Evolutionary conservation across 306 rosid genomes (phyloP).

Genomic region (Elaeagnus macrophylla): DNA sequence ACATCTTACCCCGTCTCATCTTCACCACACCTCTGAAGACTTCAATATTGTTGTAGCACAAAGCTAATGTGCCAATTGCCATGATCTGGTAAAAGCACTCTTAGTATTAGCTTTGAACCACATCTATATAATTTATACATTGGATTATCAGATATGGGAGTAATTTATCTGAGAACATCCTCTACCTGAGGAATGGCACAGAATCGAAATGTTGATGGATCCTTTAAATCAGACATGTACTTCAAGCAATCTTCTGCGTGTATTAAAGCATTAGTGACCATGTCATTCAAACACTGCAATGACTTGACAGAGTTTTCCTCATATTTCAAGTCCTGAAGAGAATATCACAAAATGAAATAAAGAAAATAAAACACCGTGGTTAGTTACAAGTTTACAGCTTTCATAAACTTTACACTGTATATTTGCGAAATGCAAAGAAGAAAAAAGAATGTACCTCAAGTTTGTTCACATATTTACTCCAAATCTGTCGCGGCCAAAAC

Average conservation of each 20-base stretch:
- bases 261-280: slow-evolving; percentile 76
- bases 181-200: slow-evolving; percentile 96
- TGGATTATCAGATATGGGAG: no score
- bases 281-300: slow-evolving; percentile 87
- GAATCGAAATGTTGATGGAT: slow-evolving; percentile 64
- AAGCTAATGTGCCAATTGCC: slow-evolving; percentile 91
- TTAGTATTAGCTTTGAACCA: not conserved
- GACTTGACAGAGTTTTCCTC: slow-evolving; percentile 75
- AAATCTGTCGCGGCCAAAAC: slow-evolving; percentile 97
- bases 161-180: slow-evolving; percentile 12
- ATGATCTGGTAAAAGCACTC: slow-evolving; percentile 46
- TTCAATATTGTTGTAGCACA: slow-evolving; percentile 80
- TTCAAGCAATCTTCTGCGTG: slow-evolving; percentile 72
- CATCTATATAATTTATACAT: no score
- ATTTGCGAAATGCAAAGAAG: slow-evolving; percentile 2
- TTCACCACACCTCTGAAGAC: slow-evolving; percentile 96
- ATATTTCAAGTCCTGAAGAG: slow-evolving; percentile 68
- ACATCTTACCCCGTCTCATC: slow-evolving; percentile 86
- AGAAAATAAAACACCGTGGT: not conserved
- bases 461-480: slow-evolving; percentile 89
- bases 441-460: slow-evolving; percentile 62
- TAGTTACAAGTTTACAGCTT: no score
- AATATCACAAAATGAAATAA: slow-evolving; percentile 10
- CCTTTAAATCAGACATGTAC: slow-evolving; percentile 66
- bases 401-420: no score